phyloP scores from a whole-genome alignment of 2,329 filamentous ascomycete genomes.

The Paraphaeosphaeria sporulosa region DNA sequence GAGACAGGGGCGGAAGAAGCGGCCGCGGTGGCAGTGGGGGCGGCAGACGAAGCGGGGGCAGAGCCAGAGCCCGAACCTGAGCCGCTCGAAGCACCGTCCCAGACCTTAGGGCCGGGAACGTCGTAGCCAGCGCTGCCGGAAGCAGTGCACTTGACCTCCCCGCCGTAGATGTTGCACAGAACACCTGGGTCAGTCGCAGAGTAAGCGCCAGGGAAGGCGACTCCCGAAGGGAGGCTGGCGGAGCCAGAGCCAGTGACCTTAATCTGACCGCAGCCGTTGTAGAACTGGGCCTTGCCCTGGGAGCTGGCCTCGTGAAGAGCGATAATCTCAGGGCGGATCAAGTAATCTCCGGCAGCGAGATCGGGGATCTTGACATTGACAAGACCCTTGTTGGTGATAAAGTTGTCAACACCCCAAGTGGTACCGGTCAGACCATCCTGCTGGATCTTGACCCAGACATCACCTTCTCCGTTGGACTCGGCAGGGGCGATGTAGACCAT shows the following conservation, averaged over 20 bases:
- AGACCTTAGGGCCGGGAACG: conserved; percentile 50
- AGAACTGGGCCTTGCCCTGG: conserved; percentile 54
- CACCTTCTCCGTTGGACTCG: conserved; percentile 54
- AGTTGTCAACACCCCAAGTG: conserved; percentile 51
- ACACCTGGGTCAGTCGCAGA: conserved; percentile 51
- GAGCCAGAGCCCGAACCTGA: conserved; percentile 19
- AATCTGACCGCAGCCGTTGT: conserved; percentile 56
- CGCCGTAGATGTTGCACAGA: conserved; percentile 53
- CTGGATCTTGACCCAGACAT: conserved; percentile 61
- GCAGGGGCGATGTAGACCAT: conserved; percentile 61
- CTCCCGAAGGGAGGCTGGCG: conserved; percentile 48
- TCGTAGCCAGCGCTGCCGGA: conserved; percentile 43
- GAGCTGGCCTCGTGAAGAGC: conserved; percentile 53
- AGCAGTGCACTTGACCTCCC: conserved; percentile 18
- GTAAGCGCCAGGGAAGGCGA: conserved; percentile 58
- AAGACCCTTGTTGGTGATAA: conserved; percentile 53
- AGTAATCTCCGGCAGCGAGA: conserved; percentile 53
- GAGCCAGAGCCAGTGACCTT: conserved; percentile 47
- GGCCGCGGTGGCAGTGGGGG: conserved; percentile 9
- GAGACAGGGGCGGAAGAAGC: conserved; percentile 14
- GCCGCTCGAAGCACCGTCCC: conserved; percentile 37
- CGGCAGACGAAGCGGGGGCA: conserved; percentile 15
- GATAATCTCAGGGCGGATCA: conserved; percentile 56
- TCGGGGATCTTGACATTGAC: conserved; percentile 54
- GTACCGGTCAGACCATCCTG: conserved; percentile 48